These are phyloP conservation scores for Cydonia oblonga DNA, from an alignment of 331 rosid genomes.

Conservation along the genomic window DNA sequence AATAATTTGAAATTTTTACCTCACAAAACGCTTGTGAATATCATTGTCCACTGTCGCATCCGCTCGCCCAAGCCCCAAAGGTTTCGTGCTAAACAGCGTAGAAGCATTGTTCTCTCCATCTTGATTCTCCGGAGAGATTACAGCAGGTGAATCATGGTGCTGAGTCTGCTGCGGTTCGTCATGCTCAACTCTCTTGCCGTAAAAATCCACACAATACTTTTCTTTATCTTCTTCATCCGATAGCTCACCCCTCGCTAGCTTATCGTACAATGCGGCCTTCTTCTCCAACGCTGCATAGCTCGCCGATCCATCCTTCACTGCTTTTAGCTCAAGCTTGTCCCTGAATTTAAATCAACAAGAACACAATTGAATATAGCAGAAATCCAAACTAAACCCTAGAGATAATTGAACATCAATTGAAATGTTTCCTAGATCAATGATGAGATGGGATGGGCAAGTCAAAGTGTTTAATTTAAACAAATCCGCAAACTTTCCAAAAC, in stretches of 20 bases:
- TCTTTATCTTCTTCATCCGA: slow-evolving; percentile 79
- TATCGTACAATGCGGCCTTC: slow-evolving; percentile 67
- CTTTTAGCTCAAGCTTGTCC: slow-evolving; percentile 84
- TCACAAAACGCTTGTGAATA: slow-evolving; percentile 68
- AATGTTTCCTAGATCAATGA: neutral
- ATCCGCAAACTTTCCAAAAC: neutral
- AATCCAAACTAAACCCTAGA: neutral
- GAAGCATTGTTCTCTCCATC: slow-evolving; percentile 29
- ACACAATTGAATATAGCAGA: neutral
- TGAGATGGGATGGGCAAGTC: neutral
- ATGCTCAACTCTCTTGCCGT: slow-evolving; percentile 51
- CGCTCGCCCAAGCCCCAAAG: slow-evolving; percentile 43
- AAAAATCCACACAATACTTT: slow-evolving; percentile 84
- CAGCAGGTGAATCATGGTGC: slow-evolving; percentile 13
- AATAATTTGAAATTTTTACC: slow-evolving; percentile 28
- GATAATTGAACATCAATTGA: neutral
- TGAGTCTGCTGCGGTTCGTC: slow-evolving; percentile 36
- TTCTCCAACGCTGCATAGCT: slow-evolving; percentile 75
- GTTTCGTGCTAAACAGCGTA: slow-evolving; percentile 32
- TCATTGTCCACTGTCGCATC: slow-evolving; percentile 41
- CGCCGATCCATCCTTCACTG: slow-evolving; percentile 62
- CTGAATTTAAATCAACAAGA: slow-evolving; percentile 24
- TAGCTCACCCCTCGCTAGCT: slow-evolving; percentile 61
- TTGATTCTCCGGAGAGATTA: slow-evolving; percentile 27
- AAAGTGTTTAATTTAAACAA: too few relatives aligned